Percentiles rank a stretch among this genome's conserved stretches.
phyloP scores from a whole-genome alignment of 768 basidiomycete species.

The Hericium alpestre region DNA sequence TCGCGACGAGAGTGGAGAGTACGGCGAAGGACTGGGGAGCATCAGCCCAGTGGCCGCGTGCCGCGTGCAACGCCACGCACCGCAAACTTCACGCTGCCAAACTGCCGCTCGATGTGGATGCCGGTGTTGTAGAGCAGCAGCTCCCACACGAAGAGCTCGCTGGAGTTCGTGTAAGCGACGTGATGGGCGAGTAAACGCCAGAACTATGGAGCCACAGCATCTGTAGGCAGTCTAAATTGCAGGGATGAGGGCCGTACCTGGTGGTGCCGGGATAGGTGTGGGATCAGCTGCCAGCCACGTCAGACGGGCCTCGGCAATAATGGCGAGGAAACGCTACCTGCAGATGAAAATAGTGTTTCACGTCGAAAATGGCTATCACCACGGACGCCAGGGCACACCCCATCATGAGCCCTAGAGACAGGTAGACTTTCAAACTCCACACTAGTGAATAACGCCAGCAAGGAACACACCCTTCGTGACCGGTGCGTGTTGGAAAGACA shows the following conservation, averaged over 20 bases:
- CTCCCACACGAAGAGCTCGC: slow-evolving; percentile 71
- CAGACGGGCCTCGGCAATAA: too few relatives aligned
- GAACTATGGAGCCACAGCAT: slow-evolving; percentile 40
- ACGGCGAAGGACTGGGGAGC: slow-evolving; percentile 60
- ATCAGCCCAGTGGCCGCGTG: slow-evolving; percentile 5
- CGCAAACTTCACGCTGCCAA: slow-evolving; percentile 81
- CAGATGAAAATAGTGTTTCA: slow-evolving; percentile 83
- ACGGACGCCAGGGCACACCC: slow-evolving; percentile 62
- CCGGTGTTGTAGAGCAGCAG: slow-evolving; percentile 64
- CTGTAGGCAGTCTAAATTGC: not conserved
- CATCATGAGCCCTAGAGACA: slow-evolving; percentile 61
- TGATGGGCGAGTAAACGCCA: slow-evolving; percentile 75
- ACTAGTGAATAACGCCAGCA: not conserved
- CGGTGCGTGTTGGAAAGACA: slow-evolving; percentile 80
- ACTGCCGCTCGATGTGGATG: slow-evolving; percentile 70
- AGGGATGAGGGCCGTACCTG: slow-evolving; percentile 43
- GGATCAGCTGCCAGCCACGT: slow-evolving; percentile 46
- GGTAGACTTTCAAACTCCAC: not conserved
- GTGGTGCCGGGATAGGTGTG: slow-evolving; percentile 82
- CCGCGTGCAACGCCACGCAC: slow-evolving; percentile 31
- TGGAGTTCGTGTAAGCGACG: slow-evolving; percentile 71
- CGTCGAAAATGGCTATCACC: slow-evolving; percentile 65
- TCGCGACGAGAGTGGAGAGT: slow-evolving; percentile 55
- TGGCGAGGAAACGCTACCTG: slow-evolving; percentile 34
- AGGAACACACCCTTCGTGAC: slow-evolving; percentile 58